A percentile compares a stretch with the other conserved stretches of the same genome.
phyloP scores from a whole-genome alignment of 2,329 filamentous ascomycete genomes.

The Beauveria australis region DNA sequence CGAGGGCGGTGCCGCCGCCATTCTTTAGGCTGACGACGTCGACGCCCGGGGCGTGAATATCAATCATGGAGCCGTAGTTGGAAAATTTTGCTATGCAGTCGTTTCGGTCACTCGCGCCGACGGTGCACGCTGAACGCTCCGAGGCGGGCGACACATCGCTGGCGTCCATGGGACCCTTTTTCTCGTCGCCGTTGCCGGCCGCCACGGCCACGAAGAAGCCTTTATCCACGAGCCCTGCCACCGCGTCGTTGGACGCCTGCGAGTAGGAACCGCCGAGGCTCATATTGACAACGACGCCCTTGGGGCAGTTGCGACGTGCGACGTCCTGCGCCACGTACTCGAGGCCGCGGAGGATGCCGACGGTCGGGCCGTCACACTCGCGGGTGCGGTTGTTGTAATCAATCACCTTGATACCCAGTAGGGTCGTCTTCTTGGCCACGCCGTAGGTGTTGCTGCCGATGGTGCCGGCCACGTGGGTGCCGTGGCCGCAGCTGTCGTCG shows the following conservation, averaged over 20 bases:
- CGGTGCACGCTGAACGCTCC: conserved; percentile 16
- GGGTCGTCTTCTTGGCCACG: conserved; percentile 28
- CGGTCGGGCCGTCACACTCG: conserved; percentile 9
- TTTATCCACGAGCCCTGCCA: conserved; percentile 19
- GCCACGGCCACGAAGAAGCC: conserved; percentile 15
- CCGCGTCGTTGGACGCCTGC: conserved; percentile 24
- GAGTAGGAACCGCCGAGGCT: conserved; percentile 23
- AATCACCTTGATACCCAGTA: conserved; percentile 35
- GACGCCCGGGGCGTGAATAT: conserved; percentile 30
- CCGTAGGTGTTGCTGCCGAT: conserved; percentile 17
- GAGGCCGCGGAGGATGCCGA: conserved; percentile 20
- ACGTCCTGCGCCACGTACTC: conserved; percentile 25
- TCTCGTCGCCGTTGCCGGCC: conserved; percentile 13
- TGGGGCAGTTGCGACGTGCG: conserved; percentile 16
- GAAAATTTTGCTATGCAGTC: conserved; percentile 31
- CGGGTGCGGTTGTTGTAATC: neutral
- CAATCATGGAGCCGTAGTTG: conserved; percentile 40
- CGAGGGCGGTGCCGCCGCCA: conserved; percentile 16
- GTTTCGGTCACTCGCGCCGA: conserved; percentile 19
- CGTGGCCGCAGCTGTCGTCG: conserved; percentile 25
- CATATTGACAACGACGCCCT: conserved; percentile 34
- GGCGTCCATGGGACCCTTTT: conserved; percentile 1
- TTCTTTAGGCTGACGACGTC: neutral
- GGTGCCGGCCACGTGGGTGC: conserved; percentile 22
- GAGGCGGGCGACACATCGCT: conserved; percentile 13